These are phyloP conservation scores for Phytomonas sp. DNA, from an alignment of 208 protist genomes.

Conservation along the genomic window DNA sequence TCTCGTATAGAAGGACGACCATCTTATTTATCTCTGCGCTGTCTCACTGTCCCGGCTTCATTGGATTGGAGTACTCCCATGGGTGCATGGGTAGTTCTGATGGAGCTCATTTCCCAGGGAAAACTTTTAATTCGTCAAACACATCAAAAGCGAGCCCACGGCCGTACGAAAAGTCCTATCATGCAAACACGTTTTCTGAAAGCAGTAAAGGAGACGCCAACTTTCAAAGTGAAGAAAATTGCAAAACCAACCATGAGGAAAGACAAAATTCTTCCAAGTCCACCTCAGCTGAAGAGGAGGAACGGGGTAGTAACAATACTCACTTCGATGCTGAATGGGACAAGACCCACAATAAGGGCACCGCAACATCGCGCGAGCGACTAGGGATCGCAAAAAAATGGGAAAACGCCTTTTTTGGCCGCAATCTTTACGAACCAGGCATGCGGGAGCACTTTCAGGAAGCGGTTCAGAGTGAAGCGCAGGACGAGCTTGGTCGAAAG, in stretches of 20 bases:
- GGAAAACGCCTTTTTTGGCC: slow-evolving; percentile 85
- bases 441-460: slow-evolving; percentile 68
- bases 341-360: slow-evolving; percentile 15
- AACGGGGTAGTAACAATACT: neutral
- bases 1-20: neutral
- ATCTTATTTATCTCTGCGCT: neutral
- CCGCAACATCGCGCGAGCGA: slow-evolving; percentile 52
- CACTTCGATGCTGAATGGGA: neutral
- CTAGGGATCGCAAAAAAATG: slow-evolving; percentile 46
- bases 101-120: neutral
- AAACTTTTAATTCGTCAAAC: neutral
- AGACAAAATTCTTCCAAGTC: neutral
- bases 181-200: neutral
- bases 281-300: neutral
- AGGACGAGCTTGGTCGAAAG: slow-evolving; percentile 6
- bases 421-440: slow-evolving; percentile 67
- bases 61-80: neutral
- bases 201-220: neutral
- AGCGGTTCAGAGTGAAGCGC: slow-evolving; percentile 46
- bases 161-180: neutral
- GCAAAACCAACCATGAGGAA: neutral
- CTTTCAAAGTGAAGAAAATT: neutral
- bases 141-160: neutral
- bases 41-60: neutral
- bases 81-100: neutral